Evolutionary conservation across 441 rosid genomes (phyloP), one percentile per base, ranked within the genome.

Genomic region (Macaranga tanarius): DNA sequence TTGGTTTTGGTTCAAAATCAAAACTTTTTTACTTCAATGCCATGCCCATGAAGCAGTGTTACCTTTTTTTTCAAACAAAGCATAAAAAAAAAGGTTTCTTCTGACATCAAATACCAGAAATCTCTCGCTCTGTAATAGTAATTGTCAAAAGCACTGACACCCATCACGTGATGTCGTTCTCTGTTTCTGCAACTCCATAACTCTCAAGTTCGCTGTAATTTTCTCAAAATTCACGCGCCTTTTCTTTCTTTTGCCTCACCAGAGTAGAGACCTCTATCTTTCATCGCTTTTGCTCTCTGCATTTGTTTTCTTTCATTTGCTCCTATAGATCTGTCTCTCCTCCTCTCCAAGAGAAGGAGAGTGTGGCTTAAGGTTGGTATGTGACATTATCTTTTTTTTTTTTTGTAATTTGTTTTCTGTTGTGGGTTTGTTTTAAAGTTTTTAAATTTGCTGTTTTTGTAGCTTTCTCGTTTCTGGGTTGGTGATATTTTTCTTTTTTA

Each of bases 91-190:
- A 7, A 62, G 13, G 16, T 12, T 17, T 9, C 16, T 13, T 23
- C 64, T 66, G 70, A 66, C 70, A 26, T 4, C 26, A 28, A 44
- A 17, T 16, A 2, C 62, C 11, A 57, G 1, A 16, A 6, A 5
- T 48, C 58, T 34, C 61, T 52, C 62, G 12, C 75, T 34, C 20
- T 26, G 17, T 11, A 60, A 48, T 23, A 15, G 28, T 22, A 15
- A 17, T 17, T 9, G 42, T 22, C 7, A 22, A 40, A 15, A 22
- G 69, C 70, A 58, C 88, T 83, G 88, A 84, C 92, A 85, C 79
- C 57, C 67, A 80, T 87, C 97, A 89, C 96, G 92, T 90, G 94
- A 69, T 68, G 65, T 70, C 67, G 65, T 73, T 72, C 76, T 70
- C 71, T 56, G 62, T 60, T 69, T 63, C 69, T 60, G 6, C 38